A percentile compares a stretch with the other conserved stretches of the same genome.
These are phyloP conservation scores for Mycena capillaripes DNA, from an alignment of 768 basidiomycete genomes.

Conservation along the genomic window DNA sequence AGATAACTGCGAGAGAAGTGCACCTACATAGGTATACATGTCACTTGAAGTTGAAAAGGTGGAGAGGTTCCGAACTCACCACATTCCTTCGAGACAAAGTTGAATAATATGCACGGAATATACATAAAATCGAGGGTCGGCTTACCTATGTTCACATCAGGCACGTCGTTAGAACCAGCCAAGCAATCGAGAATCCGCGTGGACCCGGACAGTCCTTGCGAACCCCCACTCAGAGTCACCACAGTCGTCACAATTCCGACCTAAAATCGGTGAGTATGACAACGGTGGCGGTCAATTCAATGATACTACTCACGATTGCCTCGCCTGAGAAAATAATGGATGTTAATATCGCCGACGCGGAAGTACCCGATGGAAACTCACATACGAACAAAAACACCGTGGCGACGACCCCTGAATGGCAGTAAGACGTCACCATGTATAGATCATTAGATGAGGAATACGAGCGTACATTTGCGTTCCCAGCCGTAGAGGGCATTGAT, in stretches of 20 bases:
- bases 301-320: background rate
- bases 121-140: background rate
- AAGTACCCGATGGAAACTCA: background rate
- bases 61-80: constrained; percentile 1
- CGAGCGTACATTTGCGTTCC: constrained; percentile 10
- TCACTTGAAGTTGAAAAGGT: background rate
- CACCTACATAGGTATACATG: background rate
- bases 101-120: background rate
- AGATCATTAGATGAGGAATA: background rate
- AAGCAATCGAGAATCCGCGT: background rate
- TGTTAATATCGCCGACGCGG: background rate
- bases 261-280: background rate
- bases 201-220: background rate
- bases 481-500: constrained; percentile 24
- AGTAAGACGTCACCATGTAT: background rate
- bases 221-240: background rate
- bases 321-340: background rate
- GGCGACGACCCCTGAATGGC: background rate
- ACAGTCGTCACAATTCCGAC: background rate
- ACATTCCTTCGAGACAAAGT: constrained; percentile 1
- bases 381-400: background rate
- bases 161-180: background rate
- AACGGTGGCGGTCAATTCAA: background rate
- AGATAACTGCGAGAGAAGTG: constrained; percentile 12
- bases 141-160: background rate